Percentiles rank a stretch among this genome's conserved stretches.
Conservation (phyloP, 371 early-diverging fungal species). For the Saksenaea vasiformis region DNA sequence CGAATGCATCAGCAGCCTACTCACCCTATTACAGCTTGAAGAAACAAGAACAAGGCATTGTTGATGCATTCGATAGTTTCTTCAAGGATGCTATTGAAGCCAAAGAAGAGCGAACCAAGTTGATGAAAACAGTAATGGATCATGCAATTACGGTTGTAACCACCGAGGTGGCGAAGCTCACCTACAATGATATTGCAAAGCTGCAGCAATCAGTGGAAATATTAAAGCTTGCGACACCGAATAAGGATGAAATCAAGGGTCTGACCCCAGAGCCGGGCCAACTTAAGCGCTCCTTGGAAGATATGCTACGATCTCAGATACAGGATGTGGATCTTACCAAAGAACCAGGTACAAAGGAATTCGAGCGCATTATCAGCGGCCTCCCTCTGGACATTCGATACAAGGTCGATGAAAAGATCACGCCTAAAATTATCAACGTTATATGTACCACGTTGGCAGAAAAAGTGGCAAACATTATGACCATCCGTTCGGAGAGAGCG, state of each 20-base stretch:
- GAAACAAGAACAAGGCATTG: not conserved
- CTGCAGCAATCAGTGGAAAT: not conserved
- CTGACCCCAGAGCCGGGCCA: not conserved
- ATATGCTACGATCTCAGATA: not conserved
- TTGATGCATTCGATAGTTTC: not conserved
- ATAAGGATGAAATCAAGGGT: not conserved
- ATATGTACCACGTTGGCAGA: not conserved
- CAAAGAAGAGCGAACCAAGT: not conserved
- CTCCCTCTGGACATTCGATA: too few relatives aligned
- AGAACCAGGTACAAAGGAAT: too few relatives aligned
- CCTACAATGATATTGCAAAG: not conserved
- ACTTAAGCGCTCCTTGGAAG: not conserved
- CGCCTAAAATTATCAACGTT: too few relatives aligned
- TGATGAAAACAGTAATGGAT: not conserved
- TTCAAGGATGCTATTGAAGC: not conserved
- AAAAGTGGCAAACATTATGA: not conserved
- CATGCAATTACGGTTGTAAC: not conserved
- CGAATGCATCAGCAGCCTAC: not conserved
- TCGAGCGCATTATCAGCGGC: too few relatives aligned
- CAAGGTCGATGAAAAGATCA: too few relatives aligned
- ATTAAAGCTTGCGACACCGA: not conserved
- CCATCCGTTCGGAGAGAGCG: not conserved
- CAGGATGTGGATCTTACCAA: too few relatives aligned
- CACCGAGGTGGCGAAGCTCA: not conserved
- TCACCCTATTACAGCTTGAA: not conserved